phyloP scores from a whole-genome alignment of 2,329 filamentous ascomycete genomes.

The Colletotrichum costaricense region DNA sequence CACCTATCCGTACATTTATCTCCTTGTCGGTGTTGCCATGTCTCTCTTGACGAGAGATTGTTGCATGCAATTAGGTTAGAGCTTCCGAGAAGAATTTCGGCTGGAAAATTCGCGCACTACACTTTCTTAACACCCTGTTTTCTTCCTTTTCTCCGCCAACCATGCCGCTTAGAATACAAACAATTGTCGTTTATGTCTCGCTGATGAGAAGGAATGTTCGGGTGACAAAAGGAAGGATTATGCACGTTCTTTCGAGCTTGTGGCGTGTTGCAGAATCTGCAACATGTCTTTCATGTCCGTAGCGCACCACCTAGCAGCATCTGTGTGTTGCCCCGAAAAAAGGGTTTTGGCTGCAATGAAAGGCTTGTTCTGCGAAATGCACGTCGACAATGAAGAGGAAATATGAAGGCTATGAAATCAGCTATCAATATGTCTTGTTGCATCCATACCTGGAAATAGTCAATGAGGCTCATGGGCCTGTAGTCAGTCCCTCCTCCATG shows the following conservation, averaged over 20 bases:
- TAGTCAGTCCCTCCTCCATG: neutral
- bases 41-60: constrained; percentile 1
- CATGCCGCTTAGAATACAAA: neutral
- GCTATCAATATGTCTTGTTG: neutral
- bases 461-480: neutral
- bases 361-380: neutral
- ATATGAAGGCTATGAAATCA: neutral
- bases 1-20: neutral
- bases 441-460: no score
- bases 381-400: neutral
- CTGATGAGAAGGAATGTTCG: neutral
- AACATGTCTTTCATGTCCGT: constrained; percentile 29
- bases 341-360: neutral
- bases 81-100: constrained; percentile 5
- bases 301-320: constrained; percentile 17
- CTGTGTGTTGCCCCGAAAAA: neutral
- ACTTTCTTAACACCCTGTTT: neutral
- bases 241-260: constrained; percentile 23
- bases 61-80: constrained; percentile 3
- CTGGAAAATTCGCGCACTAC: neutral
- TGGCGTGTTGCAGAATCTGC: constrained; percentile 35
- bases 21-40: neutral
- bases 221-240: constrained; percentile 12
- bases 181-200: neutral
- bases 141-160: neutral